Conservation (phyloP, 352 stramenopile species). For the Pythium dissotocum region DNA sequence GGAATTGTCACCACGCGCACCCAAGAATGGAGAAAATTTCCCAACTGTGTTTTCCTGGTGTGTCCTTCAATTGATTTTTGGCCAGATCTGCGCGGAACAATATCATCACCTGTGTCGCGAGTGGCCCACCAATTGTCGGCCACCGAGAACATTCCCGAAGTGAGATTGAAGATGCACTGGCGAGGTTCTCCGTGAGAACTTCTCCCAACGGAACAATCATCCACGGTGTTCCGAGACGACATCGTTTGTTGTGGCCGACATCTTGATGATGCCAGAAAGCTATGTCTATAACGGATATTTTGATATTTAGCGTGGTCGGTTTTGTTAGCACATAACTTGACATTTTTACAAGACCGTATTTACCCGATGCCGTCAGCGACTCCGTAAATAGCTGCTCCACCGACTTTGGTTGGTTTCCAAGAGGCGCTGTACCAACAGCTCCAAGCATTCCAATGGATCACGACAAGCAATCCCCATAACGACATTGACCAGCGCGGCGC, state of each 20-base stretch:
- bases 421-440: background rate
- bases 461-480: background rate
- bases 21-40: background rate
- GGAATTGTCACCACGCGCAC: background rate
- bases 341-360: background rate
- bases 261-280: background rate
- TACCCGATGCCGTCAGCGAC: background rate
- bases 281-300: too few species aligned
- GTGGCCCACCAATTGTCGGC: background rate
- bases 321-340: background rate
- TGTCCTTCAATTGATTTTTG: background rate
- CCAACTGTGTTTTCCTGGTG: background rate
- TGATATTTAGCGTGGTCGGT: too few species aligned
- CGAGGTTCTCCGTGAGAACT: background rate
- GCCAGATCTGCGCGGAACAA: too few species aligned
- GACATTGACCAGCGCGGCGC: background rate
- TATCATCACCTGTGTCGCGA: too few species aligned
- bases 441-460: background rate
- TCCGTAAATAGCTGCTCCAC: slow-evolving; percentile 12
- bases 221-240: background rate
- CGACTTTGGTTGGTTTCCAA: slow-evolving; percentile 18
- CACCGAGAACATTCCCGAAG: background rate
- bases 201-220: slow-evolving; percentile 1
- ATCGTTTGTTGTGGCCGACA: background rate
- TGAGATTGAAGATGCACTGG: background rate